Base-by-base conservation (phyloP, 139 green algal species). In the Microglena sp. region DNA sequence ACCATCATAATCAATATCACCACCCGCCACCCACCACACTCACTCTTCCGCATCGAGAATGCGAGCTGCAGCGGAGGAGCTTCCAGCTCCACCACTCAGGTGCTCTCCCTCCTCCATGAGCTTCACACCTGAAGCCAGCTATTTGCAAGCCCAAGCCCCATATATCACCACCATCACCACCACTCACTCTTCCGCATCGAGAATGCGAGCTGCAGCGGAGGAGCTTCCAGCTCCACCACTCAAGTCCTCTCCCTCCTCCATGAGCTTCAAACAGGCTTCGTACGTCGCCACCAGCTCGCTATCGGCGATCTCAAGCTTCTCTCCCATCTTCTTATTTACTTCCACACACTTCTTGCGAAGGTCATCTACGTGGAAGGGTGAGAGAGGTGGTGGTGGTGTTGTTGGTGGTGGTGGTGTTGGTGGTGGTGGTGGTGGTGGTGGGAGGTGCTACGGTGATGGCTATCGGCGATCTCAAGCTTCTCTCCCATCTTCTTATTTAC, bases 281-380 rank as follows among this genome's bases (percentile, higher is more conserved):
- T 77, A 77, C 5, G 70, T 81, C 8, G 29, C 44, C 0, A 32
- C 46, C 44, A 73, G n/a, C 58, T 73, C 67, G 1, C 33, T 56
- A 11, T 64, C 68, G n/a, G 34, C 28, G 60, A 70, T 67, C 64
- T 70, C 24, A 57, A 83, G 65, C 67, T 86, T 82, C 28, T 64
- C 11, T 5, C 75, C 79, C 43, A 82, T 67, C 43, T 77, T 76
- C 33, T 62, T 66, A 68, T 85, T 82, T 40, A 82, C 63, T n/a
- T 66, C 40, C 4, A 45, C 27, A 22, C 22, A 30, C 66, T 75
- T 77, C 55, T 63, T 69, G 8, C 45, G 62, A 0, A 72, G 35
- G 0, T 73, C 60, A 1, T 74, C 72, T 56, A 77, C 50, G 65
- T 80, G 64, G 7, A 21, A 56, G n/a, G n/a, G n/a, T n/a, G n/a